A percentile compares a stretch with the other conserved stretches of the same genome.
These are phyloP conservation scores for Saksenaea oblongispora DNA, from an alignment of 371 early-diverging fungal genomes.

Conservation along the genomic window DNA sequence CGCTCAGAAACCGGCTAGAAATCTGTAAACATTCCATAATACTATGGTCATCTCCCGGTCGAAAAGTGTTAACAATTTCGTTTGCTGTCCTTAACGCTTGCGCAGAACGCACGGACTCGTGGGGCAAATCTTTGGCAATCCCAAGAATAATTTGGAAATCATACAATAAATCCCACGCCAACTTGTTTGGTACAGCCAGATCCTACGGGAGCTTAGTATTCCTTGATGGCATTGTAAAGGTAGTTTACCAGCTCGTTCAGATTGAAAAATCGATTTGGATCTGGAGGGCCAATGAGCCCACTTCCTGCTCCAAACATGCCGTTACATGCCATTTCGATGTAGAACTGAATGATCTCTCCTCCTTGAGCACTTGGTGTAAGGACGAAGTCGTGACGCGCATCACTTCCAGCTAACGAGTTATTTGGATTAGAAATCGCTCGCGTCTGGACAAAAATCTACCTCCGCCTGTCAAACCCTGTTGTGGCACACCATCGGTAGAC, in stretches of 20 bases:
- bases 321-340: conserved; percentile 90
- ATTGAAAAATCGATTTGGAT: conserved; percentile 57
- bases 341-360: conserved; percentile 73
- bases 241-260: conserved; percentile 36
- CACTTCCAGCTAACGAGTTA: conserved; percentile 41
- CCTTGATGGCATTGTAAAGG: not conserved
- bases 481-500: conserved; percentile 75
- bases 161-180: conserved; percentile 69
- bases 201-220: too few relatives aligned
- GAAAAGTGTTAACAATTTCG: conserved; percentile 77
- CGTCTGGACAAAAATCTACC: conserved; percentile 25
- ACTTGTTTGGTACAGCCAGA: conserved; percentile 70
- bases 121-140: conserved; percentile 75
- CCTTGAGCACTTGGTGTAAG: conserved; percentile 63
- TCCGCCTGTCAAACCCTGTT: conserved; percentile 90
- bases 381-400: conserved; percentile 73
- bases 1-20: conserved; percentile 60
- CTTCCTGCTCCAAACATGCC: conserved; percentile 82
- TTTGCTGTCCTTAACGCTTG: conserved; percentile 86
- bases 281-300: conserved; percentile 64
- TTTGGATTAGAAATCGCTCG: not conserved
- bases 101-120: conserved; percentile 68
- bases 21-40: conserved; percentile 57
- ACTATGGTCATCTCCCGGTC: conserved; percentile 46
- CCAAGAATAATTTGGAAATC: conserved; percentile 83